Evolutionary conservation across 129 eudicot genomes (phyloP).

Genomic region (Flaveria linearis): DNA sequence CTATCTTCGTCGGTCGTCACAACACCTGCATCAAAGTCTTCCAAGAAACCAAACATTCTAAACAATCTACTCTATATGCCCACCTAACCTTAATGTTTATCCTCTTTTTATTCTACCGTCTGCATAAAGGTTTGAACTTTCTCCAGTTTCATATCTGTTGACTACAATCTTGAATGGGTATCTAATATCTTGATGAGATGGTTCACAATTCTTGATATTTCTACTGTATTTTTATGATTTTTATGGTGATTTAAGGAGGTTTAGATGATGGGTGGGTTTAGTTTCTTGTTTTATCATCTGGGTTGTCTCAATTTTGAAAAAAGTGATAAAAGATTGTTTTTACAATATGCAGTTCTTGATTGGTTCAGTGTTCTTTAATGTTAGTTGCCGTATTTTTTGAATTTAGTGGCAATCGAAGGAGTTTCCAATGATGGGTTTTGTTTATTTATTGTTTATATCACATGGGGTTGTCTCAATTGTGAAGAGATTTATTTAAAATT

Average conservation of each 20-base stretch:
- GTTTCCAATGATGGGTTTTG: constrained; percentile 10
- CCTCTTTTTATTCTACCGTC: constrained; percentile 4
- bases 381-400: not conserved
- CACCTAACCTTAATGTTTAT: constrained; percentile 24
- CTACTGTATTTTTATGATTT: not conserved
- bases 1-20: constrained; percentile 31
- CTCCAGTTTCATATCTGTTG: constrained; percentile 26
- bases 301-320: constrained; percentile 17
- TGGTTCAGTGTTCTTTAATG: not conserved
- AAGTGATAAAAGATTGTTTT: constrained; percentile 1
- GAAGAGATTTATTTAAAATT: constrained; percentile 1
- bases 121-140: constrained; percentile 31
- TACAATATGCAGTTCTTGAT: not conserved
- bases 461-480: constrained; percentile 14
- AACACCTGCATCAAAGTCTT: constrained; percentile 26
- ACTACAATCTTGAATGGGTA: constrained; percentile 22
- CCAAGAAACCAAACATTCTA: not conserved
- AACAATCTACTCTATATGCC: constrained; percentile 11
- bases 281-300: constrained; percentile 19
- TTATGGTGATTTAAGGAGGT: not conserved
- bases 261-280: constrained; percentile 4
- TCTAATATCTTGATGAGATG: not conserved
- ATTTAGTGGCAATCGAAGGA: constrained; percentile 6
- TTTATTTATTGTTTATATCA: not conserved
- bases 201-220: constrained; percentile 11